Conservation (phyloP, 202 grass and related monocot genomes). For the Musa balbisiana region DNA sequence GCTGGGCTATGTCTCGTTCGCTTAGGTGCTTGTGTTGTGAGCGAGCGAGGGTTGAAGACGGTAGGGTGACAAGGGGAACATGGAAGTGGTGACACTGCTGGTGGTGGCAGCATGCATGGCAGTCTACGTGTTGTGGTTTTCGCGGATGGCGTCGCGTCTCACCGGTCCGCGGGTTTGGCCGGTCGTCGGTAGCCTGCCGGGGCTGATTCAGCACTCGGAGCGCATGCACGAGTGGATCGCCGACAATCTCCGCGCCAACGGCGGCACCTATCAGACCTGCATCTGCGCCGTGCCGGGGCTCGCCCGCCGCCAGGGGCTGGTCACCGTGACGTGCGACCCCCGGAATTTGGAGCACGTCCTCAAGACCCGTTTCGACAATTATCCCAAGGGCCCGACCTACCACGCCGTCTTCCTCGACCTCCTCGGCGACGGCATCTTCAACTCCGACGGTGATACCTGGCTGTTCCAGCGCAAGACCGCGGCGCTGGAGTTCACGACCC, state of each 20-base stretch:
- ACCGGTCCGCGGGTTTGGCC: constrained; percentile 67
- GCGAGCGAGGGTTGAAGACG: no score
- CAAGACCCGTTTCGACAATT: constrained; percentile 12
- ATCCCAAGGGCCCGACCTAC: constrained; percentile 8
- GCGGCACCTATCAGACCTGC: constrained; percentile 13
- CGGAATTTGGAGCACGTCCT: constrained; percentile 15
- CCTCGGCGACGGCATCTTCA: constrained; percentile 20
- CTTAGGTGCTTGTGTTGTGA: no score
- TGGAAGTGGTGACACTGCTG: constrained; percentile 48
- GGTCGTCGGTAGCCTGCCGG: constrained; percentile 15
- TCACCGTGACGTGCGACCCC: constrained; percentile 12
- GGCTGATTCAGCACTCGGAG: constrained; percentile 15
- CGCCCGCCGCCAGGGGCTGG: not conserved
- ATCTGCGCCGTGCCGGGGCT: not conserved
- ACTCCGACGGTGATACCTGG: constrained; percentile 9
- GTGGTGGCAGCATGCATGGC: constrained; percentile 31
- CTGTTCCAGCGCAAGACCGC: constrained; percentile 11
- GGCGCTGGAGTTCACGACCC: constrained; percentile 16
- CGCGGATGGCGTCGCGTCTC: constrained; percentile 47
- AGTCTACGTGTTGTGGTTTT: constrained; percentile 78
- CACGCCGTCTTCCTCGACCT: constrained; percentile 17
- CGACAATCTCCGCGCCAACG: constrained; percentile 10
- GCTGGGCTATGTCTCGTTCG: no score
- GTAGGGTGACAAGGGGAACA: not conserved
- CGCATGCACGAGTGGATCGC: constrained; percentile 42